Conservation (phyloP, 176 grass and related monocot genomes). For the Ensete ventricosum region DNA sequence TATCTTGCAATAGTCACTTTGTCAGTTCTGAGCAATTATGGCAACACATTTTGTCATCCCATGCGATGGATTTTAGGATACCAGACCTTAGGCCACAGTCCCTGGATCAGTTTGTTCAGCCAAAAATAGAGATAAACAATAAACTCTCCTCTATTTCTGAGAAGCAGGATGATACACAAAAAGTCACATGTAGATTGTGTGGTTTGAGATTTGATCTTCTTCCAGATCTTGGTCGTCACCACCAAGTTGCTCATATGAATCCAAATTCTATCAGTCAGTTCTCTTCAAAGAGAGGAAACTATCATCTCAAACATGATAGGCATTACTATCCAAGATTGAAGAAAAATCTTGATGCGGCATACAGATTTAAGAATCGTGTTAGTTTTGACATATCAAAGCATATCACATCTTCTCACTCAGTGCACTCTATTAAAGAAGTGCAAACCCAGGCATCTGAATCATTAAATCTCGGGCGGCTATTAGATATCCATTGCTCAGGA, state of each 20-base stretch:
- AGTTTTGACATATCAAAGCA: conserved; percentile 40
- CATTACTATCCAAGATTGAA: conserved; percentile 73
- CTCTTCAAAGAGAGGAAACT: conserved; percentile 59
- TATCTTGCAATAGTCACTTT: conserved; percentile 72
- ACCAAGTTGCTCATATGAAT: conserved; percentile 73
- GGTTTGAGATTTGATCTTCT: conserved; percentile 74
- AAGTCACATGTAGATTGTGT: conserved; percentile 60
- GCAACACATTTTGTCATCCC: conserved; percentile 82
- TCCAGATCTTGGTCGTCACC: conserved; percentile 63
- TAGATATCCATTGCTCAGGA: conserved; percentile 57
- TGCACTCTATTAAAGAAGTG: conserved; percentile 25
- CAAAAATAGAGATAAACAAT: conserved; percentile 36
- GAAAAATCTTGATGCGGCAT: conserved; percentile 44
- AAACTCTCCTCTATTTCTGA: conserved; percentile 26
- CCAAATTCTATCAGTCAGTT: conserved; percentile 27
- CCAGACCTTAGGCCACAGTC: conserved; percentile 39
- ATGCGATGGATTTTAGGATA: conserved; percentile 56
- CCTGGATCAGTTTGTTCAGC: conserved; percentile 29
- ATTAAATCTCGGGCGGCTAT: conserved; percentile 42
- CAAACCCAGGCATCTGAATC: conserved; percentile 43
- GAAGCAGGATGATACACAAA: conserved; percentile 43
- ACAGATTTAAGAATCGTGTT: conserved; percentile 50
- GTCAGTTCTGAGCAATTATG: conserved; percentile 73
- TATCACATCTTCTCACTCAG: conserved; percentile 38
- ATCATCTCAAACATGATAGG: conserved; percentile 67